Conservation (phyloP, 2,329 filamentous ascomycete genomes). For the Volutella citrinella region DNA sequence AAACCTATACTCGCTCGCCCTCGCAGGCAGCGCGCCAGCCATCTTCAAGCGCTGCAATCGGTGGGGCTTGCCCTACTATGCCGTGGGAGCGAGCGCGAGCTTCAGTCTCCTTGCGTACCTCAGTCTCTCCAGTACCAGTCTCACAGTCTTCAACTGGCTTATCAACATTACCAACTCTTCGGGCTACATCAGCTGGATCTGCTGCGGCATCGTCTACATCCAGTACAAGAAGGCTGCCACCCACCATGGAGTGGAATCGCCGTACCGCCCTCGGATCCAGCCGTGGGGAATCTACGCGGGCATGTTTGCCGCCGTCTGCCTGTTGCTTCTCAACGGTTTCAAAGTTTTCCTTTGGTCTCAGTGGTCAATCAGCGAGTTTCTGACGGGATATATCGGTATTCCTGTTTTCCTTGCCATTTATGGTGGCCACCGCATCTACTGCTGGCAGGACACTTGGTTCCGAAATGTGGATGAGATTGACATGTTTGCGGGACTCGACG, state of each 20-base stretch:
- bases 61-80: conserved; percentile 22
- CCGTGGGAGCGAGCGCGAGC: conserved; percentile 8
- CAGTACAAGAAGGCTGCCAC: conserved; percentile 12
- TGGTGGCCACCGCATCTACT: conserved; percentile 3
- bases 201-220: conserved; percentile 10
- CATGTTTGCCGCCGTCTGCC: conserved; percentile 10
- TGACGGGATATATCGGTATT: conserved; percentile 16
- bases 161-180: conserved; percentile 34
- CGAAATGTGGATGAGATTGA: conserved; percentile 2
- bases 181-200: conserved; percentile 15
- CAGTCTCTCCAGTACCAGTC: conserved; percentile 52
- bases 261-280: conserved; percentile 5
- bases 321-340: conserved; percentile 62
- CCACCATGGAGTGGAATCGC: conserved; percentile 4
- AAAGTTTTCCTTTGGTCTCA: conserved; percentile 15
- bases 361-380: conserved; percentile 14
- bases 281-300: conserved; percentile 8
- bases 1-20: conserved; percentile 43
- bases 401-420: conserved; percentile 10
- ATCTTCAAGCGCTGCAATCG: conserved; percentile 24
- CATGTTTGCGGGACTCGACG: conserved; percentile 1
- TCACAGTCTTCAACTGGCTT: conserved; percentile 55
- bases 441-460: conserved; percentile 1
- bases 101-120: conserved; percentile 60
- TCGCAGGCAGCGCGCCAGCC: conserved; percentile 37